phyloP scores from a whole-genome alignment of 2,329 filamentous ascomycete genomes.

The Colletotrichum spaethianum region DNA sequence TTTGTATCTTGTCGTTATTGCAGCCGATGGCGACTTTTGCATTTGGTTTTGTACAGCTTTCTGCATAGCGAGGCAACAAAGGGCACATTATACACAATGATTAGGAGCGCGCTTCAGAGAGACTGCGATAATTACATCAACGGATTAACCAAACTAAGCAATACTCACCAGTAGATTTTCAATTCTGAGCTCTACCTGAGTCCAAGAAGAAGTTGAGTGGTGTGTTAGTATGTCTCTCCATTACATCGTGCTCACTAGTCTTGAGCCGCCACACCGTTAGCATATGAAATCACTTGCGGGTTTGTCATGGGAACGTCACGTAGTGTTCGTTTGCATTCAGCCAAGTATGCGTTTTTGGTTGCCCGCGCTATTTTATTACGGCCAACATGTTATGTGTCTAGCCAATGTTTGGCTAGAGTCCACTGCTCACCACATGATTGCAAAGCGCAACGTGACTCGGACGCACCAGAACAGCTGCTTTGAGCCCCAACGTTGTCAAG shows the following conservation, averaged over 20 bases:
- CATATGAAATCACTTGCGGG: background rate
- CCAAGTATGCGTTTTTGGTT: background rate
- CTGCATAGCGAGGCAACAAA: slow-evolving; percentile 5
- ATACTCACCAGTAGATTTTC: too few relatives aligned
- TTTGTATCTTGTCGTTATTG: background rate
- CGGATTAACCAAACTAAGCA: background rate
- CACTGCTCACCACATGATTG: background rate
- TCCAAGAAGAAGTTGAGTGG: background rate
- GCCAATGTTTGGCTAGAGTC: background rate
- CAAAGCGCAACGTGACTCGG: background rate
- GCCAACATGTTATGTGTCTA: too few relatives aligned
- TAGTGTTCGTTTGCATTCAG: too few relatives aligned
- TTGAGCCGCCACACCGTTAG: too few relatives aligned
- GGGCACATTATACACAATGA: background rate
- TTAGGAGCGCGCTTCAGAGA: background rate
- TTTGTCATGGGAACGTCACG: too few relatives aligned
- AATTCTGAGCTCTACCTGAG: background rate
- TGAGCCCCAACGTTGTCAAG: background rate
- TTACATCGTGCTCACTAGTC: too few relatives aligned
- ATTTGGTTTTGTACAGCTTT: background rate
- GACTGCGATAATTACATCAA: background rate
- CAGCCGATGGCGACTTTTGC: background rate
- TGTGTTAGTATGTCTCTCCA: too few relatives aligned
- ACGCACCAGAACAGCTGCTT: background rate
- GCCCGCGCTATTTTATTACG: background rate